phyloP scores from a whole-genome alignment of 2,329 filamentous ascomycete species.

The Amauroascus verrucosus region DNA sequence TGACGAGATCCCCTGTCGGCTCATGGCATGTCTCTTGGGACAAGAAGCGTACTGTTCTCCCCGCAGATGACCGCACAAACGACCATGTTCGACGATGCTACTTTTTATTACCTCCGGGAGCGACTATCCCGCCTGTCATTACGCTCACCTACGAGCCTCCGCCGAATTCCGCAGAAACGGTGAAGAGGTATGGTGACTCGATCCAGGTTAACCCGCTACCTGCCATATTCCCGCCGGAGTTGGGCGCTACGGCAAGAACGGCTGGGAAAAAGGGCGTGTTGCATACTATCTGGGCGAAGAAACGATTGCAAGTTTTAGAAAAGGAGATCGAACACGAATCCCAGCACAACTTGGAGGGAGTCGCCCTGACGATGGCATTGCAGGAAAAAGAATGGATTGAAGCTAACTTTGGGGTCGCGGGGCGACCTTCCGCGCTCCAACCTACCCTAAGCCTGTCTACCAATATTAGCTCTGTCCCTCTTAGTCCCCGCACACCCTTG shows the following conservation, averaged over 20 bases:
- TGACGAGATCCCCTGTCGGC: conserved; percentile 38
- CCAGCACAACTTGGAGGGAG: conserved; percentile 63
- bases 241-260: conserved; percentile 56
- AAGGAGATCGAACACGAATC: conserved; percentile 67
- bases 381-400: conserved; percentile 81
- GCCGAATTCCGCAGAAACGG: conserved; percentile 32
- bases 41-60: conserved; percentile 62
- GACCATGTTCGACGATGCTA: conserved; percentile 57
- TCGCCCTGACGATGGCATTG: conserved; percentile 72
- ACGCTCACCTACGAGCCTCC: conserved; percentile 48
- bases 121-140: conserved; percentile 60
- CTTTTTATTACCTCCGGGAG: conserved; percentile 66
- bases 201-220: conserved; percentile 68
- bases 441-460: conserved; percentile 29
- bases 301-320: conserved; percentile 62
- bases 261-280: conserved; percentile 70
- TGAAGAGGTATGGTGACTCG: conserved; percentile 34
- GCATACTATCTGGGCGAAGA: conserved; percentile 85
- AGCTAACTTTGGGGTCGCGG: conserved; percentile 56
- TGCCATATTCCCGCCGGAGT: conserved; percentile 70
- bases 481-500: conserved; percentile 46
- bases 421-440: conserved; percentile 28
- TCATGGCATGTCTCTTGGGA: conserved; percentile 78
- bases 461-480: conserved; percentile 18
- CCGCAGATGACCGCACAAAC: conserved; percentile 49